These are phyloP conservation scores for Ganoderma sinense DNA, from an alignment of 1,284 basidiomycete species.

Conservation along the genomic window DNA sequence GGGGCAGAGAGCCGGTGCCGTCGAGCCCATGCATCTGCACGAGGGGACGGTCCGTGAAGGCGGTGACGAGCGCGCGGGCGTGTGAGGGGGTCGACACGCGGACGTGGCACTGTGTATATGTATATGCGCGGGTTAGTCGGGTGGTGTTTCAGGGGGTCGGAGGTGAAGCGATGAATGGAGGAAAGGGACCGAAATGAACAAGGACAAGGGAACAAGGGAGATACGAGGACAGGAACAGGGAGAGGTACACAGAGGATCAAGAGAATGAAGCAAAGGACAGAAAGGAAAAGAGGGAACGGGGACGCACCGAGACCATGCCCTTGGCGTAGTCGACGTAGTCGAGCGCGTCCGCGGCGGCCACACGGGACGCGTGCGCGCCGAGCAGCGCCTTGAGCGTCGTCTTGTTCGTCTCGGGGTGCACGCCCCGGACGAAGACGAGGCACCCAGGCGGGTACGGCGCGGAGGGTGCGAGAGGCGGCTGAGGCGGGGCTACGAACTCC, in stretches of 20 bases:
- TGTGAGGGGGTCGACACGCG: constrained; percentile 64
- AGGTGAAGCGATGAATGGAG: neutral
- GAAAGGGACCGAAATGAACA: neutral
- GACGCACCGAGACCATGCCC: constrained; percentile 73
- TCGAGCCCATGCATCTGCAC: constrained; percentile 56
- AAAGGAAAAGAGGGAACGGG: neutral
- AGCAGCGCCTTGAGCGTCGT: constrained; percentile 75
- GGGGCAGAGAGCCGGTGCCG: constrained; percentile 19
- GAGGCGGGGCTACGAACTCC: neutral
- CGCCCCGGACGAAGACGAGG: constrained; percentile 71
- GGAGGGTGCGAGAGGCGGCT: constrained; percentile 24
- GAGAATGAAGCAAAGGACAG: constrained; percentile 43
- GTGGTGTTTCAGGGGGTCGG: too few relatives aligned
- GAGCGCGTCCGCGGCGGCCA: constrained; percentile 38
- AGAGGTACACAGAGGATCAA: neutral
- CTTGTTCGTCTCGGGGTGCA: constrained; percentile 79
- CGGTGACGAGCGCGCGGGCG: constrained; percentile 50
- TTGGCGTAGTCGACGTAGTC: constrained; percentile 83
- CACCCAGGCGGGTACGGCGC: constrained; percentile 68
- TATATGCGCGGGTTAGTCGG: too few relatives aligned
- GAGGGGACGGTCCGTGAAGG: constrained; percentile 48
- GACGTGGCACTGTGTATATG: constrained; percentile 78
- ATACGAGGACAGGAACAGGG: neutral
- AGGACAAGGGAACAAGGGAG: too few relatives aligned
- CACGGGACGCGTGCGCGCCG: constrained; percentile 45